phyloP scores from a whole-genome alignment of 1,284 basidiomycete genomes.

The Ceratobasidium sp. region DNA sequence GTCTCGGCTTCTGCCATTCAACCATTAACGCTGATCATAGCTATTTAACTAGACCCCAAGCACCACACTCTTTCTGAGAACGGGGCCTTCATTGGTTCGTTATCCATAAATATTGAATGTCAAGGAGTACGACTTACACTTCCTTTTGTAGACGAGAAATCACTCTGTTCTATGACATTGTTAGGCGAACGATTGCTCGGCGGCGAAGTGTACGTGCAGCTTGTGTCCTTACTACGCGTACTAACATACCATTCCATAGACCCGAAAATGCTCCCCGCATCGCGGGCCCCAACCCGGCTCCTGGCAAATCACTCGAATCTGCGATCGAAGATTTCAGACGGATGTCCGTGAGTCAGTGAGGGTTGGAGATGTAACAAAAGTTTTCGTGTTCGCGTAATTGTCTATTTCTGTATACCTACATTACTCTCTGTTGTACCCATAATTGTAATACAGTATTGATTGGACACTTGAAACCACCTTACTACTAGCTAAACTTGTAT shows the following conservation, averaged over 20 bases:
- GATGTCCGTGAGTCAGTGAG: not conserved
- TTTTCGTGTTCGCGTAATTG: too few relatives aligned
- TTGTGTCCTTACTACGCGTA: too few relatives aligned
- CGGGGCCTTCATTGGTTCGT: not conserved
- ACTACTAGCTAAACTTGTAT: too few relatives aligned
- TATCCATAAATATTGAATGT: not conserved
- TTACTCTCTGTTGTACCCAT: too few relatives aligned
- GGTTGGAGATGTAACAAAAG: too few relatives aligned
- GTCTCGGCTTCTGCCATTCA: too few relatives aligned
- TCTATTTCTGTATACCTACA: too few relatives aligned
- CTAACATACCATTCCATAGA: too few relatives aligned
- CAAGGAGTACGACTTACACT: not conserved
- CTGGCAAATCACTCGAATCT: not conserved
- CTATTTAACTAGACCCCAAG: slow-evolving; percentile 6
- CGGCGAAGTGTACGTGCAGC: not conserved
- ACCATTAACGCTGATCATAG: too few relatives aligned
- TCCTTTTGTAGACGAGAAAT: not conserved
- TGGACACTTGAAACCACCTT: too few relatives aligned
- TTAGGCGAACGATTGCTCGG: not conserved
- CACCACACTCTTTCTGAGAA: not conserved
- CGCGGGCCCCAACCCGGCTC: not conserved
- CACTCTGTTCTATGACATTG: not conserved
- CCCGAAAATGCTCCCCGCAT: not conserved
- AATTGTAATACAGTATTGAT: too few relatives aligned
- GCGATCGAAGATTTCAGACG: not conserved